Conservation (phyloP, 208 protist genomes). For the Crithidia expoeki region DNA sequence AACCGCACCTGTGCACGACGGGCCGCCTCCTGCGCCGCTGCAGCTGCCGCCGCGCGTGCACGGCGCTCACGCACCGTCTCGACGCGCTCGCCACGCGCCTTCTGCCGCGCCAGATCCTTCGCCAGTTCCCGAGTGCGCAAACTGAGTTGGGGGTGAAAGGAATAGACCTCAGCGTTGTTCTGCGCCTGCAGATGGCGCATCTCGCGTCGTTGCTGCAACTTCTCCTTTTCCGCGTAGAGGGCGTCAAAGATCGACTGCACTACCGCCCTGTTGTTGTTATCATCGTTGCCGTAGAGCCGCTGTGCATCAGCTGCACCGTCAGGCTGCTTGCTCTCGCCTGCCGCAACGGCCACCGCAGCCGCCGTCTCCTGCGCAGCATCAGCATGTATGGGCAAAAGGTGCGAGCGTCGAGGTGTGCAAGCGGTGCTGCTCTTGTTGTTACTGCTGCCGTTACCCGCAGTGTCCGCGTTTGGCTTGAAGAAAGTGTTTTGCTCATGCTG, state of each 20-base stretch:
- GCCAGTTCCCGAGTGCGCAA: conserved; percentile 27
- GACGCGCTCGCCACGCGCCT: conserved; percentile 22
- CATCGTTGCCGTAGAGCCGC: not conserved
- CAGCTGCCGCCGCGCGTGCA: conserved; percentile 1
- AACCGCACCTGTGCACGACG: conserved; percentile 4
- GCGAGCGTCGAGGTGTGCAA: conserved; percentile 1
- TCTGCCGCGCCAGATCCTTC: conserved; percentile 33
- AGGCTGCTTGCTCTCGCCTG: not conserved
- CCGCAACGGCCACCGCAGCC: conserved; percentile 20
- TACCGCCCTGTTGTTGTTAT: not conserved
- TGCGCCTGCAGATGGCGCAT: conserved; percentile 22
- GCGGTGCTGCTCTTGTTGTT: not conserved
- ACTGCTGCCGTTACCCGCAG: not conserved
- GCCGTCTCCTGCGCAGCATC: conserved; percentile 9
- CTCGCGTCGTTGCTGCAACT: conserved; percentile 35
- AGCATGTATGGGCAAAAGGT: not conserved
- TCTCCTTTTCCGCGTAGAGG: conserved; percentile 35
- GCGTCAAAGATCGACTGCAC: conserved; percentile 34
- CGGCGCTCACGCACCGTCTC: conserved; percentile 26
- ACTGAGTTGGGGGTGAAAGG: conserved; percentile 33
- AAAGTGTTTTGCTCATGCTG: conserved; percentile 36
- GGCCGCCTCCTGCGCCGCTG: conserved; percentile 4
- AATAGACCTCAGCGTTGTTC: conserved; percentile 23
- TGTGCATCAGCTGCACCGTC: not conserved
- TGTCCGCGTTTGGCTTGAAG: conserved; percentile 22